Conservation (phyloP, 75 land plant genomes). For the Selaginella tamariscina region DNA sequence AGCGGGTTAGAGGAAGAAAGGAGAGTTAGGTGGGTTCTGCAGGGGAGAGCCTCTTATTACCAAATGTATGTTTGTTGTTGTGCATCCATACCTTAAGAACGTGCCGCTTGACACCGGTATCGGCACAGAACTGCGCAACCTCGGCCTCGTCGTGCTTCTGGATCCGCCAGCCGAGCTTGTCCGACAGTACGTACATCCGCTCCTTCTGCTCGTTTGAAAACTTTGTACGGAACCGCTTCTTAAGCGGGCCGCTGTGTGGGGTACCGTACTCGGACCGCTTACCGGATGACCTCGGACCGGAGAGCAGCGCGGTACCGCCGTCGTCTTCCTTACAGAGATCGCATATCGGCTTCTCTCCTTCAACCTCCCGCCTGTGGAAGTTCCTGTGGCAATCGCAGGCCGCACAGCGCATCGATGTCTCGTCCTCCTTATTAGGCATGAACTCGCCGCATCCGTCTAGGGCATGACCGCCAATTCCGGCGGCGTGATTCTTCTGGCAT, state of each 20-base stretch:
- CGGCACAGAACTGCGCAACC: conserved; percentile 59
- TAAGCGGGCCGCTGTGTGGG: background rate
- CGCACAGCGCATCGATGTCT: conserved; percentile 22
- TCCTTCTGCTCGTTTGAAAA: conserved; percentile 60
- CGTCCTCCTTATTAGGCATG: conserved; percentile 26
- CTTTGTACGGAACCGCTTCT: conserved; percentile 52
- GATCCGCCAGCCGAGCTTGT: conserved; percentile 29
- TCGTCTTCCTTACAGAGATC: background rate
- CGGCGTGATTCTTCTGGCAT: conserved; percentile 49
- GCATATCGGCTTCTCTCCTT: conserved; percentile 18
- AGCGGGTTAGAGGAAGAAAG: background rate
- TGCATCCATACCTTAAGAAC: conserved; percentile 83
- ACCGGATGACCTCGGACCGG: too few relatives aligned
- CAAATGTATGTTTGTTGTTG: conserved; percentile 69
- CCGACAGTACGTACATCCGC: conserved; percentile 10
- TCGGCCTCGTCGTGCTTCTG: conserved; percentile 61
- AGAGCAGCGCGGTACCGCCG: background rate
- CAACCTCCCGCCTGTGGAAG: conserved; percentile 33
- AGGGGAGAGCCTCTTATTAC: conserved; percentile 25
- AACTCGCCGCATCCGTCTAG: conserved; percentile 53
- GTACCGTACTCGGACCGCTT: background rate
- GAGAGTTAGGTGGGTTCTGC: background rate
- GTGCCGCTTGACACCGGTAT: conserved; percentile 49
- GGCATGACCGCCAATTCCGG: conserved; percentile 30
- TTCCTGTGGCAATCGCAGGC: conserved; percentile 47